These are phyloP conservation scores for Venturia asperata DNA, from an alignment of 2,329 filamentous ascomycete species.

Conservation along the genomic window DNA sequence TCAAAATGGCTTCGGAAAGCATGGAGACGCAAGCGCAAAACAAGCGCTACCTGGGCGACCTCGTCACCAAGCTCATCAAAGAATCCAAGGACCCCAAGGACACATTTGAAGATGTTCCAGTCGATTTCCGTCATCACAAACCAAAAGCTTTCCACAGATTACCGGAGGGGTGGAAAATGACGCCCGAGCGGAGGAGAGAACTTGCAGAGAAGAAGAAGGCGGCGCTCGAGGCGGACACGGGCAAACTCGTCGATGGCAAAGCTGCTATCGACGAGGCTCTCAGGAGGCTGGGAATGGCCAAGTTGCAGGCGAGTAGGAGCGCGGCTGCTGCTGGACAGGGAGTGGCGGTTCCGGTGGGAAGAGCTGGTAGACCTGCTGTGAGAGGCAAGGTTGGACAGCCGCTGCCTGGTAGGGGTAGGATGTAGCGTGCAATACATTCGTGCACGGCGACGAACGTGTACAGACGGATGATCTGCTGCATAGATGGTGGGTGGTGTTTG, in stretches of 20 bases:
- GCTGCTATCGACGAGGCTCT: slow-evolving; percentile 30
- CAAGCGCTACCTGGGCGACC: slow-evolving; percentile 83
- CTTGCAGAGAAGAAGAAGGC: slow-evolving; percentile 44
- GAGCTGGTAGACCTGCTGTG: slow-evolving; percentile 8
- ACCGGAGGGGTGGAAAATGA: slow-evolving; percentile 77
- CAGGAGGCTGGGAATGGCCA: slow-evolving; percentile 15
- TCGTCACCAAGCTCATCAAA: slow-evolving; percentile 64
- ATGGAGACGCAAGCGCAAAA: slow-evolving; percentile 89
- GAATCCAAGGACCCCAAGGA: slow-evolving; percentile 71
- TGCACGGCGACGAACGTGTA: neutral
- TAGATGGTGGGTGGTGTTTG: slow-evolving; percentile 14
- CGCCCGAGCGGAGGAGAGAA: slow-evolving; percentile 50
- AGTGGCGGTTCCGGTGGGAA: neutral
- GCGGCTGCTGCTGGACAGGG: neutral
- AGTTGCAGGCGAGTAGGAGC: slow-evolving; percentile 10
- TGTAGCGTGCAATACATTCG: neutral
- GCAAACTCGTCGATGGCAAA: slow-evolving; percentile 49
- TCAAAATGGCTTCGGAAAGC: slow-evolving; percentile 87
- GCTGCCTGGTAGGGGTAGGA: neutral
- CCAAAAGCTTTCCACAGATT: slow-evolving; percentile 62
- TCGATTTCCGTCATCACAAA: slow-evolving; percentile 81
- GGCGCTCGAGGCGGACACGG: slow-evolving; percentile 44
- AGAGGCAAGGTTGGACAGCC: slow-evolving; percentile 3
- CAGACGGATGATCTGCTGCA: neutral
- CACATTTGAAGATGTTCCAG: slow-evolving; percentile 78